Evolutionary conservation across 768 basidiomycete species (phyloP).

Genomic region (Termitomyces sp.): DNA sequence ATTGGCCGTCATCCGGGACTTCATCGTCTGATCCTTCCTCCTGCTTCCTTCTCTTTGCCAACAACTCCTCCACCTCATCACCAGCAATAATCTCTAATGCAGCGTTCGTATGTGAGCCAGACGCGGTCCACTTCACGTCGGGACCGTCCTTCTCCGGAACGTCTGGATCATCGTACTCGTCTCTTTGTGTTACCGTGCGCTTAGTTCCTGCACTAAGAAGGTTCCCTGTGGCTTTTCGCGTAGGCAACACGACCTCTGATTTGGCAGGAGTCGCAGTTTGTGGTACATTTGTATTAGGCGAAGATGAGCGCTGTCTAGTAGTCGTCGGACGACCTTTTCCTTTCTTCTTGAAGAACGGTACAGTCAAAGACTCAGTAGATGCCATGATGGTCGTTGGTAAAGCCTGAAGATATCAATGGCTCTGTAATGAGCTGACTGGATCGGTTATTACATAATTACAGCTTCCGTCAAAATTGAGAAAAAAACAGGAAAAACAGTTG

Average conservation of each 20-base stretch:
- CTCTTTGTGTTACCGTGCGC: slow-evolving; percentile 54
- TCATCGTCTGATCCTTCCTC: slow-evolving; percentile 50
- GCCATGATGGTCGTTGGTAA: slow-evolving; percentile 30
- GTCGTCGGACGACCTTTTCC: slow-evolving; percentile 76
- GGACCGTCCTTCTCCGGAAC: slow-evolving; percentile 56
- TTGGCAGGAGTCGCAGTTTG: slow-evolving; percentile 32
- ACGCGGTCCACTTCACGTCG: slow-evolving; percentile 74
- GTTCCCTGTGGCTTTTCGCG: slow-evolving; percentile 60
- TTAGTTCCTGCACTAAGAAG: slow-evolving; percentile 58
- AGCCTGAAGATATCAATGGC: not conserved
- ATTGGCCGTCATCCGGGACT: slow-evolving; percentile 77
- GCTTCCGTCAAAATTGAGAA: not conserved
- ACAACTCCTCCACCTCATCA: slow-evolving; percentile 73
- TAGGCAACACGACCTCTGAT: slow-evolving; percentile 76
- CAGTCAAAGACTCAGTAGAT: slow-evolving; percentile 37
- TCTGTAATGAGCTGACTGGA: slow-evolving; percentile 1
- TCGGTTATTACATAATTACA: slow-evolving; percentile 3
- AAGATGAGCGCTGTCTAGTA: slow-evolving; percentile 67
- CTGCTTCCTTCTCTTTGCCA: slow-evolving; percentile 63
- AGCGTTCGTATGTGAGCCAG: slow-evolving; percentile 69
- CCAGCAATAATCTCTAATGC: slow-evolving; percentile 77
- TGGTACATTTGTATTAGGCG: slow-evolving; percentile 33
- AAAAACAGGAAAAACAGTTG: not conserved
- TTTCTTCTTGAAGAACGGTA: slow-evolving; percentile 86
- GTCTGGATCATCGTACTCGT: slow-evolving; percentile 47